These are phyloP conservation scores for Globisporangium acanthophoron DNA, from an alignment of 352 stramenopile species.

Conservation along the genomic window DNA sequence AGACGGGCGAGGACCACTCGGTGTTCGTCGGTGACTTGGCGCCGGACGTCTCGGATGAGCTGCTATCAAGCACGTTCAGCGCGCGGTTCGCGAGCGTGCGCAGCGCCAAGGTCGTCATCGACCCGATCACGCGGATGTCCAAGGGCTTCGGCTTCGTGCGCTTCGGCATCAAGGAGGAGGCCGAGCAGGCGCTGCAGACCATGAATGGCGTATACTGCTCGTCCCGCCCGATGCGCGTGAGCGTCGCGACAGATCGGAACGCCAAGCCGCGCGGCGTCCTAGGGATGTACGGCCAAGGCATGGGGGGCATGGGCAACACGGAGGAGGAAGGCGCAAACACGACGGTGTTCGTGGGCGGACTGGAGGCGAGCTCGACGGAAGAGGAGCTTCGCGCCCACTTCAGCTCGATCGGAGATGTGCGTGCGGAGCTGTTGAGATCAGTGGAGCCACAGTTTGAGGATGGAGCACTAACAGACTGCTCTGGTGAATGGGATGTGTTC, in stretches of 20 bases:
- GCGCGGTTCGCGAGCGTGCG: conserved; percentile 75
- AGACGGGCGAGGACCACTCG: conserved; percentile 81
- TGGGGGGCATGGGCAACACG: conserved; percentile 10
- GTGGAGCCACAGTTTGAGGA: neutral
- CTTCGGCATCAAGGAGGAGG: conserved; percentile 85
- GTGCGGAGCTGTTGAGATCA: conserved; percentile 10
- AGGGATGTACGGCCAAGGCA: conserved; percentile 15
- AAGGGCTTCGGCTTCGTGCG: conserved; percentile 92
- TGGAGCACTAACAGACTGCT: too few species aligned
- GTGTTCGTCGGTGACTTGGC: conserved; percentile 91
- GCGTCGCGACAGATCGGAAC: conserved; percentile 83
- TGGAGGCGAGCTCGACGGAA: conserved; percentile 75
- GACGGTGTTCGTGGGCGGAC: conserved; percentile 89
- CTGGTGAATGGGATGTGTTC: neutral
- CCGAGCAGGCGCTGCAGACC: conserved; percentile 80
- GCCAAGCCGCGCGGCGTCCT: conserved; percentile 25
- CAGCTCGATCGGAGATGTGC: conserved; percentile 63
- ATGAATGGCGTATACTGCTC: conserved; percentile 90
- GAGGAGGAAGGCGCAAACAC: conserved; percentile 79
- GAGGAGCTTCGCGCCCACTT: conserved; percentile 86
- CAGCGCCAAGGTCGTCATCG: conserved; percentile 88
- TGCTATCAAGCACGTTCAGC: conserved; percentile 83
- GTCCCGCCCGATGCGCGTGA: conserved; percentile 86
- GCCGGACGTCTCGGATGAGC: conserved; percentile 85
- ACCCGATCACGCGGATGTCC: conserved; percentile 83